A percentile compares a stretch with the other conserved stretches of the same genome.
These are phyloP conservation scores for Cordia subcordata DNA, from an alignment of 257 asterid genomes.

Conservation along the genomic window DNA sequence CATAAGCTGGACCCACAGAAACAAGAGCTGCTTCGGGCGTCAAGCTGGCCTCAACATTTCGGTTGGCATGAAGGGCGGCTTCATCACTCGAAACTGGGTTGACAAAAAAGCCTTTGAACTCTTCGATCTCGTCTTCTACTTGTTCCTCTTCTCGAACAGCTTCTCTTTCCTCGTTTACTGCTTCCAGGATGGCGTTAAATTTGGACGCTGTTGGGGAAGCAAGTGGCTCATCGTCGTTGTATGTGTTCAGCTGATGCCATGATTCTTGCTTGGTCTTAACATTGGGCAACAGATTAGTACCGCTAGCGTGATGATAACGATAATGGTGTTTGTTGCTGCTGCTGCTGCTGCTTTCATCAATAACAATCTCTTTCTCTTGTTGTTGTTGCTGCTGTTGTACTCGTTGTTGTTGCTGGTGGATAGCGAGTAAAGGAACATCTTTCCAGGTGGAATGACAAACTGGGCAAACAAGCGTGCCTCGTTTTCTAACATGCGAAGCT, in stretches of 20 bases:
- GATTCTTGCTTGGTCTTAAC: slow-evolving; percentile 8
- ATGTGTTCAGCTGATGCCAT: slow-evolving; percentile 13
- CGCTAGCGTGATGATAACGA: slow-evolving; percentile 10
- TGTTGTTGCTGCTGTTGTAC: neutral
- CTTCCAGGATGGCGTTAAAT: slow-evolving; percentile 33
- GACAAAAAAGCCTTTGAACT: slow-evolving; percentile 71
- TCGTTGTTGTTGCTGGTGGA: slow-evolving; percentile 33
- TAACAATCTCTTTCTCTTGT: slow-evolving; percentile 14
- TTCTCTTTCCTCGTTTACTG: slow-evolving; percentile 16
- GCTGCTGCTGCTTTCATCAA: slow-evolving; percentile 5
- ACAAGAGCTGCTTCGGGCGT: slow-evolving; percentile 74
- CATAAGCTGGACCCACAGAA: slow-evolving; percentile 45
- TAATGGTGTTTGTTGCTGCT: slow-evolving; percentile 2
- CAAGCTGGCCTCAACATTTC: slow-evolving; percentile 46
- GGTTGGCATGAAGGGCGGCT: slow-evolving; percentile 11
- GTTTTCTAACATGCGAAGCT: slow-evolving; percentile 50
- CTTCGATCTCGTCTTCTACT: slow-evolving; percentile 47
- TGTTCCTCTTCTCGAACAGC: slow-evolving; percentile 12
- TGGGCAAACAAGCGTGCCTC: slow-evolving; percentile 58
- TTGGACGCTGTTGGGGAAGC: slow-evolving; percentile 43
- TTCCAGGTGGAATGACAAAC: slow-evolving; percentile 71
- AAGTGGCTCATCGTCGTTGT: slow-evolving; percentile 75
- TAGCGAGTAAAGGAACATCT: slow-evolving; percentile 64
- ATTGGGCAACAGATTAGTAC: slow-evolving; percentile 20
- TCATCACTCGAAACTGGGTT: slow-evolving; percentile 51